Conservation (phyloP, 1,139 yeast genomes). For the Yamadazyma epiphylla region DNA sequence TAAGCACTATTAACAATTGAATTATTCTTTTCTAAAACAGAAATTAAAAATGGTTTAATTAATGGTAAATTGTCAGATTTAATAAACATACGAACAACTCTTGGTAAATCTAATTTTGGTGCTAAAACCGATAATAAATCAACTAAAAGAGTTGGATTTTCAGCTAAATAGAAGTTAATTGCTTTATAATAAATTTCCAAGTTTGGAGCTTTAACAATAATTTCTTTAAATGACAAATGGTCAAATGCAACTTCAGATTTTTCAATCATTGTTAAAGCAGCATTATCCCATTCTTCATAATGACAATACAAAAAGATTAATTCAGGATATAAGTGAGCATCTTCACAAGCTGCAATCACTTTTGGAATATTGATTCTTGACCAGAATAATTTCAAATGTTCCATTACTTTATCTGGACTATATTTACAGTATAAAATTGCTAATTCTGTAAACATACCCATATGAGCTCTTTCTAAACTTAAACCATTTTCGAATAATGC, state of each 20-base stretch:
- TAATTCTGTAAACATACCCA: conserved; percentile 99
- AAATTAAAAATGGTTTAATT: conserved; percentile 90
- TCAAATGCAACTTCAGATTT: conserved; percentile 92
- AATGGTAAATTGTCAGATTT: conserved; percentile 94
- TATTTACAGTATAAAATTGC: conserved; percentile 89
- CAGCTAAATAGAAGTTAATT: conserved; percentile 85
- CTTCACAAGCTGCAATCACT: conserved; percentile 90
- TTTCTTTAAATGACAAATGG: conserved; percentile 89
- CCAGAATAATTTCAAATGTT: conserved; percentile 96
- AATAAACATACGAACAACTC: conserved; percentile 92
- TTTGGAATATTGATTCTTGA: conserved; percentile 97
- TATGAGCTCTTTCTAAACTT: conserved; percentile 96
- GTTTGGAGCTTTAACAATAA: conserved; percentile 91
- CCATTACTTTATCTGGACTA: conserved; percentile 89
- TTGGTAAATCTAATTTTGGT: conserved; percentile 91
- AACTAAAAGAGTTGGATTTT: conserved; percentile 86
- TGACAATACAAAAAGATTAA: conserved; percentile 94
- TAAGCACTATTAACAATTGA: conserved; percentile 92
- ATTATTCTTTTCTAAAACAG: conserved; percentile 86
- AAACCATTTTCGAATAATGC: conserved; percentile 93
- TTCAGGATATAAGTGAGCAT: conserved; percentile 95
- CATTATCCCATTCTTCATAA: conserved; percentile 99
- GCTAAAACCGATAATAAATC: conserved; percentile 81
- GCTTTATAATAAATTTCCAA: conserved; percentile 97
- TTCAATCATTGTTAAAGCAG: conserved; percentile 97